Base-by-base conservation (phyloP, 1,139 yeast genomes). In the Arxiozyma bovina region DNA sequence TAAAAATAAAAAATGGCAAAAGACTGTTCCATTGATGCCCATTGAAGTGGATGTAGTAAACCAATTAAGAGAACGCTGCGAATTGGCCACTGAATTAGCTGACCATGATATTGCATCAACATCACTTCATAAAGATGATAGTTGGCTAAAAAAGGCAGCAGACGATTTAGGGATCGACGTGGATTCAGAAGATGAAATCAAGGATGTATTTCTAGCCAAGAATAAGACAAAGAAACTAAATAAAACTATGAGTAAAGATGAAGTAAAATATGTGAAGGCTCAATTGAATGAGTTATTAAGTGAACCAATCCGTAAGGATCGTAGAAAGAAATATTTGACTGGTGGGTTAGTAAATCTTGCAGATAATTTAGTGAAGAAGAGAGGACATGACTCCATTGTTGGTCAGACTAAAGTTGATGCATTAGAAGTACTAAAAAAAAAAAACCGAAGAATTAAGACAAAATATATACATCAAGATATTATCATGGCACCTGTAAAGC, bases 81-180 rank as follows among this genome's bases (percentile, higher is more conserved):
- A 69, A 17, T 63, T 90, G 48, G 89, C 97, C 4, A 77, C 84
- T 40, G 79, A 82, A 63, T 75, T 94, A 53, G 90, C 95, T 0
- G 95, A 88, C 61, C 76, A 87, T 21, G 80, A 80, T 49, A 74
- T 85, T 21, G 77, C 84, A 0, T 73, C 80, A 15, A 76, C 81
- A 15, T 80, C 87, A 3, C 73, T 83, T 49, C 78, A 79, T 44
- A 88, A 89, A 64, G 94, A 87, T 61, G 82, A 81, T 55, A 76
- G 81, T 30, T 91, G 98, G 97, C 75, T 90, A 56, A 79, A 81
- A 57, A 84, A 89, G 66, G 97, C 97, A 0, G 99, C 98, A 0
- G 94, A 86, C 52, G 99, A 93, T 55, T 76, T 94, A 54, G 99
- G 96, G 5, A 73, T 91, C 41, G 95, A 86, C 48, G 55, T 66